phyloP scores from a whole-genome alignment of 2,329 filamentous ascomycete species.

The Fusarium nygamai region DNA sequence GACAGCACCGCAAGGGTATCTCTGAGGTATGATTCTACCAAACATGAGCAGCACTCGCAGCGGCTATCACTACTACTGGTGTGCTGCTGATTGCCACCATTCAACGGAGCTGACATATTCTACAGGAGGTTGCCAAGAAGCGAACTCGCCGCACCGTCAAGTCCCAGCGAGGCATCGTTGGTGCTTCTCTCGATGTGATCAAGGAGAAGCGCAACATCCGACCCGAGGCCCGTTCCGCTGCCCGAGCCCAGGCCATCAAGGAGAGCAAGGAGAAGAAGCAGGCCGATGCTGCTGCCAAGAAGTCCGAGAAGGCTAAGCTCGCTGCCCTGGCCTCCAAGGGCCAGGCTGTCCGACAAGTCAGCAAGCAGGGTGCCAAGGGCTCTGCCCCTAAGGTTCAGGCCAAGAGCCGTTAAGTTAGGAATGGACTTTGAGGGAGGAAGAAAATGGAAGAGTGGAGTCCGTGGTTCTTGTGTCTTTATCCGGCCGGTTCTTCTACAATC shows the following conservation, averaged over 20 bases:
- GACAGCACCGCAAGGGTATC: constrained; percentile 99
- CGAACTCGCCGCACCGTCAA: constrained; percentile 98
- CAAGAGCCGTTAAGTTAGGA: constrained; percentile 74
- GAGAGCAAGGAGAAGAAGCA: constrained; percentile 99
- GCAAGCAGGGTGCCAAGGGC: constrained; percentile 98
- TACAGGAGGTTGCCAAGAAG: constrained; percentile 99
- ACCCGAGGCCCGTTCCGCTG: constrained; percentile 93
- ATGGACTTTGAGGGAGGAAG: constrained; percentile 32
- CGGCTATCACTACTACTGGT: not conserved
- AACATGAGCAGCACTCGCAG: not conserved
- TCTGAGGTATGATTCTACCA: constrained; percentile 83
- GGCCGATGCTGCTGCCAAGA: constrained; percentile 89
- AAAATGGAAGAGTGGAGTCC: constrained; percentile 49
- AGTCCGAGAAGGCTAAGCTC: constrained; percentile 98
- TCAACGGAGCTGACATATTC: constrained; percentile 52
- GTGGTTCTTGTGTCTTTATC: constrained; percentile 56
- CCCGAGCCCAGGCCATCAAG: constrained; percentile 90
- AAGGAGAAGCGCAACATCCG: constrained; percentile 97
- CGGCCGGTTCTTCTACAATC: constrained; percentile 55
- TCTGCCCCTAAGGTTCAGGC: constrained; percentile 85
- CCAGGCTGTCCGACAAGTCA: constrained; percentile 81
- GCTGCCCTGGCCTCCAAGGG: constrained; percentile 80
- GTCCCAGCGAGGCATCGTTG: constrained; percentile 98
- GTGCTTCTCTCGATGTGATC: constrained; percentile 99
- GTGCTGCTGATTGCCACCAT: not conserved